Evolutionary conservation across 768 basidiomycete species (phyloP), one percentile per base, ranked within the genome.

Genomic region (Amanita pallidorosea): DNA sequence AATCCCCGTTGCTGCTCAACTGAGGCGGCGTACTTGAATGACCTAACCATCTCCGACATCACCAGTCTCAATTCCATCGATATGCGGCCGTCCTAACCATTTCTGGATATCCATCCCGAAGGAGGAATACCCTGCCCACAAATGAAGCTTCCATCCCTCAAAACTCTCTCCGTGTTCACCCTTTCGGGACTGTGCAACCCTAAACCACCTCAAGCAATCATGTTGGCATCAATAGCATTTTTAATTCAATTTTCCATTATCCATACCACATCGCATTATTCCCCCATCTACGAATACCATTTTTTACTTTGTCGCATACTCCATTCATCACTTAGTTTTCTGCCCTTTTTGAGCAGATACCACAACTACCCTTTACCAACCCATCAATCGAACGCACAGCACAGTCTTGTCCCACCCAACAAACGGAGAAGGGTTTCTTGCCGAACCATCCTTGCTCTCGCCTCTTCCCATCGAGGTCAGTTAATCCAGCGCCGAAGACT

Each of bases 1-100:
- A 51, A 20, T 60, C 72, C 27, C 73, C 73, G 54, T 65, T 69
- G 50, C 68, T 81, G 55, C 70, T 75, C 61, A 75, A 74, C 58
- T 81, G 63, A 72, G 57, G 42, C 49, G 20, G 33, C 35, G n/a
- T 44, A 45, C 41, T 54, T 45, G 40, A 41, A 53, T 52, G 55
- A 47, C 53, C 7, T 23, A 17, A 12, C 45, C 40, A 37, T 53
- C 49, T 17, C 12, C 33, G 33, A 33, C 33, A 33, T 46, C 29
- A 47, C 22, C 17, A 20, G 31, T 23, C 45, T 34, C 43, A 45
- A 25, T 31, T 17, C 29, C 45, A 13, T 25, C 45, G 34, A 33
- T 18, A 46, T 17, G 7, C 9, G 5, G n/a, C 27, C 13, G 18
- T 23, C 27, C 15, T 35, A 37, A 22, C 47, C 35, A 49, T 29